Evolutionary conservation across 371 early-diverging fungal genomes (phyloP).

Genomic region (Actinomortierella ambigua): DNA sequence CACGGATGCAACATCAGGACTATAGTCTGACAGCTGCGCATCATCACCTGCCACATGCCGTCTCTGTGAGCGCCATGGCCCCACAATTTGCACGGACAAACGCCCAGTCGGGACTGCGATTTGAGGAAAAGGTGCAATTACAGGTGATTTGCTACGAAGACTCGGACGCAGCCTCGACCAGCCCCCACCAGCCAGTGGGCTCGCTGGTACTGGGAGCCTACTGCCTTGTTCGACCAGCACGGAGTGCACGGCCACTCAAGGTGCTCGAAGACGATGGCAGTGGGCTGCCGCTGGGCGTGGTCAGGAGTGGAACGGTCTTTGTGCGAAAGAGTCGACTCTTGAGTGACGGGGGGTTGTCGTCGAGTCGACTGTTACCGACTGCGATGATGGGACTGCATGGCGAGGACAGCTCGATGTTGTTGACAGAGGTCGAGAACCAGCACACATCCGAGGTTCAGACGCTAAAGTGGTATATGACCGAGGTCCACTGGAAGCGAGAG

Average conservation of each 20-base stretch:
- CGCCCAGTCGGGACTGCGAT: constrained; percentile 30
- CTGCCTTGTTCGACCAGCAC: constrained; percentile 26
- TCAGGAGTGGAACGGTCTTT: constrained; percentile 37
- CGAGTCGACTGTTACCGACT: too few species aligned
- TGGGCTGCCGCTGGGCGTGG: constrained; percentile 9
- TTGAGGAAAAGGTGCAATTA: constrained; percentile 44
- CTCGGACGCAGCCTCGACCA: constrained; percentile 31
- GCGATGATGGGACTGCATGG: background rate
- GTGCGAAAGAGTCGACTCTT: constrained; percentile 27
- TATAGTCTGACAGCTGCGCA: constrained; percentile 17
- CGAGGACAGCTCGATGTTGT: constrained; percentile 38
- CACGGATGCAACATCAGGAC: constrained; percentile 17
- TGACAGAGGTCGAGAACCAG: constrained; percentile 44
- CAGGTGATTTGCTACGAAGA: constrained; percentile 45
- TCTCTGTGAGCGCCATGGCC: constrained; percentile 37
- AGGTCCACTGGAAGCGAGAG: constrained; percentile 46
- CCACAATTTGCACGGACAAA: constrained; percentile 36
- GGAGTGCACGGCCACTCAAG: constrained; percentile 33
- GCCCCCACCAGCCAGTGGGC: constrained; percentile 30
- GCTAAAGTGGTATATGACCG: constrained; percentile 46
- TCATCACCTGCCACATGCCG: constrained; percentile 25
- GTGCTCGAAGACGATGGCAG: constrained; percentile 18
- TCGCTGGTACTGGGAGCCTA: constrained; percentile 38
- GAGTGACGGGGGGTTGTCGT: background rate
- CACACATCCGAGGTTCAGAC: constrained; percentile 37